Evolutionary conservation across 2,329 filamentous ascomycete genomes (phyloP).

Genomic region (Colletotrichum melonis): DNA sequence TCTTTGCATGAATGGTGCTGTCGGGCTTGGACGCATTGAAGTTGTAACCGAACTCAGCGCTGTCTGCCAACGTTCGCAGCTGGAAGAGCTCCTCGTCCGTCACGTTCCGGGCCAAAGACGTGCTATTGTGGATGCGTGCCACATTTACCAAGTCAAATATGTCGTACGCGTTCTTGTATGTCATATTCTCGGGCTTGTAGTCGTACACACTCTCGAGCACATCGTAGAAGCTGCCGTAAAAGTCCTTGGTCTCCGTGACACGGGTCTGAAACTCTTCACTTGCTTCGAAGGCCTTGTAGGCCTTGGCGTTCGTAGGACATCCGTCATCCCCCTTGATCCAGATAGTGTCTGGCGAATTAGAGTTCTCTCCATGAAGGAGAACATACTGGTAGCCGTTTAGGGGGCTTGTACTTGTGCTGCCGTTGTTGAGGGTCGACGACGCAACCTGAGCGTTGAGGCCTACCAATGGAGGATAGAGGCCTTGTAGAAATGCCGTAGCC

Average conservation of each 20-base stretch:
- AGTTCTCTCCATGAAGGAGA: constrained; percentile 43
- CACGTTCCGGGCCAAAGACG: constrained; percentile 44
- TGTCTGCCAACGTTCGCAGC: constrained; percentile 47
- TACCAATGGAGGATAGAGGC: constrained; percentile 47
- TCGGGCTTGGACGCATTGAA: constrained; percentile 44
- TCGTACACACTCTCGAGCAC: constrained; percentile 45
- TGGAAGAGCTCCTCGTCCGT: constrained; percentile 46
- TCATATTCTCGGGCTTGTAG: constrained; percentile 44
- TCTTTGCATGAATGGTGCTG: constrained; percentile 46
- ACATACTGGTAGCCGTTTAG: constrained; percentile 47
- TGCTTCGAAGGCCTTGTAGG: constrained; percentile 43
- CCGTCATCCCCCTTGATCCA: constrained; percentile 51
- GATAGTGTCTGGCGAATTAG: constrained; percentile 47
- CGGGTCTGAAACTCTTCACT: constrained; percentile 42
- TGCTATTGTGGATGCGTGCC: constrained; percentile 46
- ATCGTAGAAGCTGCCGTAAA: constrained; percentile 45
- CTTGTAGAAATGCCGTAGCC: constrained; percentile 49
- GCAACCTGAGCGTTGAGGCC: constrained; percentile 42
- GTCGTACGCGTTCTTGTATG: constrained; percentile 48
- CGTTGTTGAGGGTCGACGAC: constrained; percentile 41
- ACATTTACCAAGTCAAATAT: constrained; percentile 51
- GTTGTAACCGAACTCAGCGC: constrained; percentile 46
- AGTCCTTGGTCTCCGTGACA: constrained; percentile 42
- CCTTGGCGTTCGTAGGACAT: constrained; percentile 43
- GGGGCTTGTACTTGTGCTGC: constrained; percentile 18